Evolutionary conservation across 2,329 filamentous ascomycete genomes (phyloP), one percentile per base, ranked within the genome.

Genomic region (Fusarium torulosum): DNA sequence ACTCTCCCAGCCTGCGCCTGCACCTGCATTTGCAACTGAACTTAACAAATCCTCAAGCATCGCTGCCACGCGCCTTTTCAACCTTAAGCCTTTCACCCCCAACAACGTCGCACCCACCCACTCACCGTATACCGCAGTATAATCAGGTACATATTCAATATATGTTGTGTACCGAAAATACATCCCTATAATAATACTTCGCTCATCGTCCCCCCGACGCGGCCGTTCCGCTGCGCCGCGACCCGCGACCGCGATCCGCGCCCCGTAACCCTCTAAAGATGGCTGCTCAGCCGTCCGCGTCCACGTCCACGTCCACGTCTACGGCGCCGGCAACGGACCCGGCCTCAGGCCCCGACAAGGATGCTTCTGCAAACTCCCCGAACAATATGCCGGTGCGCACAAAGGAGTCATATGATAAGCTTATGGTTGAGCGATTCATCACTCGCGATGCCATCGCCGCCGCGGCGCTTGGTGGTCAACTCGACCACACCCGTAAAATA

Each of bases 361-460:
- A 77, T 63, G 63, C 70, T 19, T 66, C 68, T 38, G 63, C 45
- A 19, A 66, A 65, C 17, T 42, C 72, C 15, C 25, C 75, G 19
- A 56, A 71, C 31, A 67, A 75, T 21, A 76, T 81, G 21, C 78
- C 80, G 10, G 78, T 83, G 21, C 85, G 86, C 72, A 85, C 86
- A 73, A 86, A 86, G 75, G 85, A 87, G 54, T 81, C 83, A 8
- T 86, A 86, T 75, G 81, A 84, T 66, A 81, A 79, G 67, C 75
- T 87, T 61, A 77, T 86, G 73, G 80, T 88, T 57, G 83, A 87
- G 73, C 83, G 84, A 53, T 86, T 82, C 74, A 81, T 84, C 67
- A 81, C 80, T 56, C 84, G 83, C 72, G 86, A 88, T 73, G 80
- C 82, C 74, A 77, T 87, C 65, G 84, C 86, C 63, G 81, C 84